Base-by-base conservation (phyloP, 192 early-diverging fungal species). In the Mortierella alpina region DNA sequence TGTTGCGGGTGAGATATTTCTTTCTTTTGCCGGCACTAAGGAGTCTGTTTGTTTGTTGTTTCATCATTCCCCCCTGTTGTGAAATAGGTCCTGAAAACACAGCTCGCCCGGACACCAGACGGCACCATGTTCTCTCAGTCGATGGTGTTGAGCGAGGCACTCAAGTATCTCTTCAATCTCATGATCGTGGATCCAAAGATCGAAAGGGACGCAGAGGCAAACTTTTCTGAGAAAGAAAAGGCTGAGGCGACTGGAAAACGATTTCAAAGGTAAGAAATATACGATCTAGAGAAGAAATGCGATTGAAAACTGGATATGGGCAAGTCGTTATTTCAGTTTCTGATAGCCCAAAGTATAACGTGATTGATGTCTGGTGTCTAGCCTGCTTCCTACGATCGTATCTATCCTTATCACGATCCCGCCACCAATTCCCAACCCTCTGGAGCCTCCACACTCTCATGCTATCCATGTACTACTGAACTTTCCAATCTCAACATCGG, bases 401-500 rank as follows among this genome's bases (percentile, higher is more conserved):
- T 70, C 75, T 3, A 77, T 90, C 46, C 53, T 90, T 23, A 72
- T 60, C 18, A 45, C 72, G 12, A 45, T 88, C 31, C 74, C 85
- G 9, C 76, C 62, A 11, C 70, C 86, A 9, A 57, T 46, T 2
- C 83, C 82, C 22, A 70, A 85, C 40, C 90, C 93, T 14, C 64
- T 96, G n/a, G 63, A 86, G 22, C 86, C 95, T 15, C 95, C 95
- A 41, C 87, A 92, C 46, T 90, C 90, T 7, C 93, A 95, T 82
- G 91, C 90, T 0, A 89, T 96, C n/a, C 92, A 96, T 71, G 88
- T 88, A 0, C 75, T 96, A 6, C 75, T 96, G 68, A 87, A 91
- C 48, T 86, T 82, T 41, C 86, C 86, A n/a, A 72, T 85, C 39
- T 52, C 73, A 18, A 22, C 64, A 56, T 74, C 78, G 42, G 57